These are phyloP conservation scores for Fusarium nematophilum DNA, from an alignment of 2,329 filamentous ascomycete species.

Conservation along the genomic window DNA sequence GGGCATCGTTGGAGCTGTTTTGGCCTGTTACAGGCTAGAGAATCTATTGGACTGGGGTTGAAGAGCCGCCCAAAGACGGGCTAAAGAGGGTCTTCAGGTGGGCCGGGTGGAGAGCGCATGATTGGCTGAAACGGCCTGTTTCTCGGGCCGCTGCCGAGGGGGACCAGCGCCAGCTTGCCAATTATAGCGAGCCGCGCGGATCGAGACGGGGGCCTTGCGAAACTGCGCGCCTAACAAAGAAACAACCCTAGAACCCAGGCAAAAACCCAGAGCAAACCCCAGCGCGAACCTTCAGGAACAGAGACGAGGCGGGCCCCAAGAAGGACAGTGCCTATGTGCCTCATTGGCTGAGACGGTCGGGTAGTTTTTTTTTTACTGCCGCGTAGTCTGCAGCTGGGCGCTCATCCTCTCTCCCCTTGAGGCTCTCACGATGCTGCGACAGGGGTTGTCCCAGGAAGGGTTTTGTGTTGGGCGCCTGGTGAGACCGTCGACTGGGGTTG, in stretches of 20 bases:
- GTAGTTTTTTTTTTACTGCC: constrained; percentile 15
- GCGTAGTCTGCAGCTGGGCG: too few species aligned
- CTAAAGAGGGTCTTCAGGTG: too few species aligned
- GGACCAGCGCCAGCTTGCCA: constrained; percentile 18
- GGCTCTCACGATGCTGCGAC: background rate
- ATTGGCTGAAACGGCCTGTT: constrained; percentile 31
- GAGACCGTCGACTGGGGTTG: constrained; percentile 39
- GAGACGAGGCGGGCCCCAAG: background rate
- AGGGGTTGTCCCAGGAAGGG: constrained; percentile 12
- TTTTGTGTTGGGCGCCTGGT: constrained; percentile 39
- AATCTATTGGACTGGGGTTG: constrained; percentile 20
- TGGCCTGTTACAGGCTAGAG: constrained; percentile 16
- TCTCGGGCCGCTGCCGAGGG: constrained; percentile 32
- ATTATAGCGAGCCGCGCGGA: constrained; percentile 38
- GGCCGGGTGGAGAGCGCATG: constrained; percentile 31
- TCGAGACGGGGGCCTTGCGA: constrained; percentile 23
- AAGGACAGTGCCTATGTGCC: background rate
- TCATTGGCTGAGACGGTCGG: constrained; percentile 25
- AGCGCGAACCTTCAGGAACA: too few species aligned
- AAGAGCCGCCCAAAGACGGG: constrained; percentile 21
- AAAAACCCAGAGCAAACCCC: background rate
- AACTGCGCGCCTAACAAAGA: constrained; percentile 38
- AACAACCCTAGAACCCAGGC: constrained; percentile 11
- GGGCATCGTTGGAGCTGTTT: constrained; percentile 16
- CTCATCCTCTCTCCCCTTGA: background rate